phyloP scores from a whole-genome alignment of 495 filamentous ascomycete species.

The Usnea hakonensis region DNA sequence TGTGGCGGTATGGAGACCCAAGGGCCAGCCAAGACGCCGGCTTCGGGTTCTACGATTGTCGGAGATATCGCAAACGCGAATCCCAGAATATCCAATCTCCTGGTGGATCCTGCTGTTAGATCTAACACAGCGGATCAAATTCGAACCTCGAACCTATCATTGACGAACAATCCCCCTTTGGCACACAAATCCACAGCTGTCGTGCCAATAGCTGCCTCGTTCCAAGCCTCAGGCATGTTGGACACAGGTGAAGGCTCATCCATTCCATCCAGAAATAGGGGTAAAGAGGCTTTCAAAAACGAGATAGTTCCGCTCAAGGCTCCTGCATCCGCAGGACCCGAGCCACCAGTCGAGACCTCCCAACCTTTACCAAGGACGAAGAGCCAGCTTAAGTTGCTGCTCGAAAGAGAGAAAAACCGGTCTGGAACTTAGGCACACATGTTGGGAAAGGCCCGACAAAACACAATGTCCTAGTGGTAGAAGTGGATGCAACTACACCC shows the following conservation, averaged over 20 bases:
- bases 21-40: neutral
- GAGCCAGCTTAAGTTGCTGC: conserved; percentile 27
- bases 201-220: conserved; percentile 19
- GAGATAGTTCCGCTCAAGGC: conserved; percentile 11
- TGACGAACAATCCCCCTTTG: conserved; percentile 15
- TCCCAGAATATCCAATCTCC: neutral
- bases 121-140: conserved; percentile 19
- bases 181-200: conserved; percentile 12
- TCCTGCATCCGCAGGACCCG: conserved; percentile 8
- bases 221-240: conserved; percentile 19
- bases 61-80: neutral
- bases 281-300: conserved; percentile 16
- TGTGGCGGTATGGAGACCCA: neutral
- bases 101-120: conserved; percentile 20
- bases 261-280: neutral
- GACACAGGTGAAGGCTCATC: conserved; percentile 9
- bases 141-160: conserved; percentile 11
- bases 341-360: neutral
- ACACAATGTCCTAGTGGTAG: neutral
- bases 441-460: neutral
- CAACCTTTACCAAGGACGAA: conserved; percentile 24
- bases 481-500: neutral
- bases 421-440: neutral
- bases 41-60: neutral
- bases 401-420: conserved; percentile 15